Conservation (phyloP, 2,329 filamentous ascomycete genomes). For the Fusarium continuum region DNA sequence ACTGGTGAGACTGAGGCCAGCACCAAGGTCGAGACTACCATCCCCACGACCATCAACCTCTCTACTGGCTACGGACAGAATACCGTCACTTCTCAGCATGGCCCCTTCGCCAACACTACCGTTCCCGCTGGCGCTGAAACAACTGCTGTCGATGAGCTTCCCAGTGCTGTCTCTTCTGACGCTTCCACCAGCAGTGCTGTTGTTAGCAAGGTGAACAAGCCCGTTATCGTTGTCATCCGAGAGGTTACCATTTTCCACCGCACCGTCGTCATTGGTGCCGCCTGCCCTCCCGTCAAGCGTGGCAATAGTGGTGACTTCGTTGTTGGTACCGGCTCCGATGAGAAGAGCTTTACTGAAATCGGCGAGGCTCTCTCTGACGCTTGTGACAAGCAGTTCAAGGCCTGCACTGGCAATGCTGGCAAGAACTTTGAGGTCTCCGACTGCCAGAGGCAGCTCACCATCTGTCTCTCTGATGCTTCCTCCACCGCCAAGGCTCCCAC, state of each 20-base stretch:
- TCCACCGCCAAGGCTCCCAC: slow-evolving; percentile 34
- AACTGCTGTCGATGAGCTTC: slow-evolving; percentile 14
- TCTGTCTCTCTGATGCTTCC: slow-evolving; percentile 38
- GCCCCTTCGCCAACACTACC: slow-evolving; percentile 36
- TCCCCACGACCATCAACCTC: slow-evolving; percentile 30
- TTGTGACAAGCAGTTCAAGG: slow-evolving; percentile 41
- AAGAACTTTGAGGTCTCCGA: slow-evolving; percentile 39
- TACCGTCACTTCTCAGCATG: slow-evolving; percentile 17
- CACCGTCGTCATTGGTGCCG: slow-evolving; percentile 38
- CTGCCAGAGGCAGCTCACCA: slow-evolving; percentile 40
- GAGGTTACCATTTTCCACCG: slow-evolving; percentile 39
- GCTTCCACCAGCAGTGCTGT: slow-evolving; percentile 27
- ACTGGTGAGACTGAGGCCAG: slow-evolving; percentile 20
- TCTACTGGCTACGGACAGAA: slow-evolving; percentile 28
- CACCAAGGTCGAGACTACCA: slow-evolving; percentile 8
- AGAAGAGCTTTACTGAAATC: slow-evolving; percentile 32
- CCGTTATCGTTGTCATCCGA: slow-evolving; percentile 35
- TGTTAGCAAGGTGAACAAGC: slow-evolving; percentile 30
- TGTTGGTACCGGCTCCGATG: slow-evolving; percentile 34
- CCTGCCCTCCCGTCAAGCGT: slow-evolving; percentile 40
- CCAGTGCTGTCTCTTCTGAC: slow-evolving; percentile 9
- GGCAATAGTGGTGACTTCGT: slow-evolving; percentile 32
- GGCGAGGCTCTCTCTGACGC: slow-evolving; percentile 37
- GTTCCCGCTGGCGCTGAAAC: slow-evolving; percentile 11
- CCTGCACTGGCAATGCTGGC: slow-evolving; percentile 36